phyloP scores from a whole-genome alignment of 371 early-diverging fungal genomes.

The Mucor saturninus region DNA sequence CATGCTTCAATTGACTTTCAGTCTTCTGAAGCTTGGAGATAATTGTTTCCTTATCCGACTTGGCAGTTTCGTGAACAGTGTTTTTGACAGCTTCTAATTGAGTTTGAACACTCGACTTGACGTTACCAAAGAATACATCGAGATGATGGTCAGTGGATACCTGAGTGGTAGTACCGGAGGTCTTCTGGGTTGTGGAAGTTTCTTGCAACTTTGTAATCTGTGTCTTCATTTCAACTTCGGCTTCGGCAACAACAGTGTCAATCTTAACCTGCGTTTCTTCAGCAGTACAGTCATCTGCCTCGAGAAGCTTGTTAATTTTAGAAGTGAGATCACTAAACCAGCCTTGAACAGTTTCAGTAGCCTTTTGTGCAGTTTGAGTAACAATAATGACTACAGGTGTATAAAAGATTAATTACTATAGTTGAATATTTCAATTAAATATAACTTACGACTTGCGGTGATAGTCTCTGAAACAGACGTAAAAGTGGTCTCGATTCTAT shows the following conservation, averaged over 20 bases:
- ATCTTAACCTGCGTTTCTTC: slow-evolving; percentile 29
- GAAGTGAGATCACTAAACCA: slow-evolving; percentile 22
- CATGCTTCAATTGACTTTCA: slow-evolving; percentile 23
- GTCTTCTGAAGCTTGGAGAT: slow-evolving; percentile 22
- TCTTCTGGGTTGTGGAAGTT: slow-evolving; percentile 6
- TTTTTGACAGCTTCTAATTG: slow-evolving; percentile 33
- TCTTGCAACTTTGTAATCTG: slow-evolving; percentile 27
- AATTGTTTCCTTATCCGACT: slow-evolving; percentile 26
- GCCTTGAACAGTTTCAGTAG: slow-evolving; percentile 27
- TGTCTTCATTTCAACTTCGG: slow-evolving; percentile 37
- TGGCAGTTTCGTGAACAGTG: slow-evolving; percentile 23
- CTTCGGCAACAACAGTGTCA: slow-evolving; percentile 26
- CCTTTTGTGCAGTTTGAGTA: slow-evolving; percentile 30
- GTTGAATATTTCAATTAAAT: background rate
- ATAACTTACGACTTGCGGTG: slow-evolving; percentile 27
- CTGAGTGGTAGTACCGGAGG: slow-evolving; percentile 15
- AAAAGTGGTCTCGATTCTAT: slow-evolving; percentile 27
- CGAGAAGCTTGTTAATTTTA: slow-evolving; percentile 23
- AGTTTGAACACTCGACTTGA: slow-evolving; percentile 29
- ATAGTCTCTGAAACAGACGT: slow-evolving; percentile 25
- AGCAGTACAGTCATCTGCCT: slow-evolving; percentile 24
- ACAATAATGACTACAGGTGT: slow-evolving; percentile 16
- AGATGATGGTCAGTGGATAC: slow-evolving; percentile 29
- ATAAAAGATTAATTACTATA: background rate
- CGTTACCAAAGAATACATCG: slow-evolving; percentile 38